phyloP scores from a whole-genome alignment of 352 stramenopile species.

The Globisporangium cystogenes region DNA sequence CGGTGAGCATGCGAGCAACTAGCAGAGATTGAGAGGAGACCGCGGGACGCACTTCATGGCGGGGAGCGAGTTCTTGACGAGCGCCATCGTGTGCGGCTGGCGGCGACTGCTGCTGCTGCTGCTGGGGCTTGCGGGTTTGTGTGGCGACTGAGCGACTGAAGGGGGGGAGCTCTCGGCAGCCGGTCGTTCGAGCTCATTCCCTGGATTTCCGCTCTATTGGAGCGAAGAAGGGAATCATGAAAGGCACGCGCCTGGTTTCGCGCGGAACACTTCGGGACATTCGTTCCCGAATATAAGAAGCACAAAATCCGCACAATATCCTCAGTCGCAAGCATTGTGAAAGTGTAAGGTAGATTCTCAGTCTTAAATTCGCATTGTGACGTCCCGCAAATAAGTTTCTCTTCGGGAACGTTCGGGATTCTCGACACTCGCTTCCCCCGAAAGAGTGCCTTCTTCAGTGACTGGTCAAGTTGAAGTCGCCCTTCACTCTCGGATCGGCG shows the following conservation, averaged over 20 bases:
- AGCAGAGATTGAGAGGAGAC: neutral
- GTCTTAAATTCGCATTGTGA: no score
- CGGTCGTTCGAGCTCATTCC: neutral
- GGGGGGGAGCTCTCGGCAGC: slow-evolving; percentile 3
- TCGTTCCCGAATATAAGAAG: no score
- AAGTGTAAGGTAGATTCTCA: no score
- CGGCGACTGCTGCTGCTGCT: slow-evolving; percentile 7
- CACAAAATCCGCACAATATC: no score
- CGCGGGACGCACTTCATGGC: slow-evolving; percentile 39
- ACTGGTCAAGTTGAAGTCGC: neutral
- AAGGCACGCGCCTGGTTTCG: neutral
- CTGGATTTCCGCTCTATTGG: neutral
- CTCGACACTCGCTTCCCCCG: no score
- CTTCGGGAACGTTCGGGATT: no score
- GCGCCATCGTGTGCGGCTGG: slow-evolving; percentile 34
- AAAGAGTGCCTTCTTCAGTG: neutral
- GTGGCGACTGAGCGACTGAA: slow-evolving; percentile 6
- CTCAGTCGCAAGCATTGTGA: no score
- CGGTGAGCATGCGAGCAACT: no score
- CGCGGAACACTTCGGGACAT: no score
- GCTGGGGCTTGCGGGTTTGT: slow-evolving; percentile 4
- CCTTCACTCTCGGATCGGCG: neutral
- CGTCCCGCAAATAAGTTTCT: no score
- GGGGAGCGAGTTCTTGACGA: slow-evolving; percentile 43
- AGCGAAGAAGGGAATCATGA: neutral